Evolutionary conservation across 2,329 filamentous ascomycete species (phyloP), one percentile per base, ranked within the genome.

Genomic region (Magnaporthiopsis rhizophila): DNA sequence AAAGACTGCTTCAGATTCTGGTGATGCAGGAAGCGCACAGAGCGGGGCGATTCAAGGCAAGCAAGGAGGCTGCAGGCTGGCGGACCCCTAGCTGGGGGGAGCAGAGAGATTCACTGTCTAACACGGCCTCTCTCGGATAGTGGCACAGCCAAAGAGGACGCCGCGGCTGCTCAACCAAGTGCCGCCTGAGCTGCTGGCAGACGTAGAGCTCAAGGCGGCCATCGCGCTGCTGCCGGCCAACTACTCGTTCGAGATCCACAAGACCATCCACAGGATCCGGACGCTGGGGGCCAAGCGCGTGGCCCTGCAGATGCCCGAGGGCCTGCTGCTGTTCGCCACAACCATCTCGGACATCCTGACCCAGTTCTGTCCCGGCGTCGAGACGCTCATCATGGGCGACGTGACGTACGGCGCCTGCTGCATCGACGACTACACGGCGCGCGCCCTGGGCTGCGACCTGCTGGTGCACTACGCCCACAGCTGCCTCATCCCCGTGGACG

Each of bases 361-460:
- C 0, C 90, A 93, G 73, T 99, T 99, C 79, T 99, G 95, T 72
- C 89, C 92, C 0, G 92, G 90, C 1, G 89, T 90, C 57, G 91
- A 96, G 74, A 98, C 94, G 2, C 82, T 98, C 64, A 99, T 99
- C 75, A 99, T 99, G 95, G 95, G 95, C 66, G 95, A 99, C 74
- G 95, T 99, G 58, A 99, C 95, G 0, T 99, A 99, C 75, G 95
- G 95, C 67, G 95, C 95, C 28, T 99, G 95, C 80, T 99, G 95
- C 74, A 97, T 99, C 71, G 95, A 99, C 74, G 95, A 99, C 78
- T 99, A 96, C 78, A 99, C 95, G 0, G 96, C 95, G 1, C 83
- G 94, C 59, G 95, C 96, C 0, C 83, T 99, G 28, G 95, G 92
- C 1, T 99, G 95, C 74, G 95, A 99, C 71, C 80, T 99, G 8